A percentile compares a stretch with the other conserved stretches of the same genome.
Evolutionary conservation across 495 filamentous ascomycete species (phyloP).

Genomic region (Xylaria castorea): DNA sequence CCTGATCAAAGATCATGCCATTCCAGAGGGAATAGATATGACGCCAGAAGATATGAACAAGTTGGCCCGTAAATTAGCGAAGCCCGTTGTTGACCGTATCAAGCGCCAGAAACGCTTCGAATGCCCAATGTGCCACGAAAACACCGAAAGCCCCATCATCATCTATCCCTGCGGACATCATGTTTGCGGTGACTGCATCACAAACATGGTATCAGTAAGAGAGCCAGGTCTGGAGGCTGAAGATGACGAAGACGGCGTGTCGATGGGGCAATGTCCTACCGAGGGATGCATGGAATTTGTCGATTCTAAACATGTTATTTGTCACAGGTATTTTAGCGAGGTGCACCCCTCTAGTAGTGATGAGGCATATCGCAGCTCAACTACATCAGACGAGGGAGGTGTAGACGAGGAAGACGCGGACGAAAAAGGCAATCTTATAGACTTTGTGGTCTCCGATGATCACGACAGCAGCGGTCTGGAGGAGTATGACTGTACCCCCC

Average conservation of each 20-base stretch:
- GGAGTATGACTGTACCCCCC: neutral
- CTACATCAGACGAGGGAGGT: slow-evolving; percentile 43
- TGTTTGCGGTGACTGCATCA: slow-evolving; percentile 80
- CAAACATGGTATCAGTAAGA: slow-evolving; percentile 68
- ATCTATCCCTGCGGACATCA: slow-evolving; percentile 87
- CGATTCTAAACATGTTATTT: slow-evolving; percentile 72
- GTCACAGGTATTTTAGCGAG: slow-evolving; percentile 74
- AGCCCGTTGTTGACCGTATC: slow-evolving; percentile 70
- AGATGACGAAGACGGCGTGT: slow-evolving; percentile 40
- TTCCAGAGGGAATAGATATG: slow-evolving; percentile 52
- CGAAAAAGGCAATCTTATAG: slow-evolving; percentile 57
- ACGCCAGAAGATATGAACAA: slow-evolving; percentile 64
- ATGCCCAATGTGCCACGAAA: slow-evolving; percentile 86
- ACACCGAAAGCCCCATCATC: slow-evolving; percentile 74
- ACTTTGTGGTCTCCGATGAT: slow-evolving; percentile 65
- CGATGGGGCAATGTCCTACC: slow-evolving; percentile 65
- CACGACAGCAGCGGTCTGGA: slow-evolving; percentile 44
- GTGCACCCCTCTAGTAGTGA: slow-evolving; percentile 65
- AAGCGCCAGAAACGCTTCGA: slow-evolving; percentile 63
- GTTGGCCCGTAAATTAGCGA: slow-evolving; percentile 68
- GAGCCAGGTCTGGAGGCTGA: slow-evolving; percentile 64
- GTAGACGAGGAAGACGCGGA: slow-evolving; percentile 48
- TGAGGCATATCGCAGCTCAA: slow-evolving; percentile 39
- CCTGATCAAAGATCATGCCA: slow-evolving; percentile 78
- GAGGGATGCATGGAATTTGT: slow-evolving; percentile 66